phyloP scores from a whole-genome alignment of 2,329 filamentous ascomycete species.

The Stagonosporopsis chrysanthemi region DNA sequence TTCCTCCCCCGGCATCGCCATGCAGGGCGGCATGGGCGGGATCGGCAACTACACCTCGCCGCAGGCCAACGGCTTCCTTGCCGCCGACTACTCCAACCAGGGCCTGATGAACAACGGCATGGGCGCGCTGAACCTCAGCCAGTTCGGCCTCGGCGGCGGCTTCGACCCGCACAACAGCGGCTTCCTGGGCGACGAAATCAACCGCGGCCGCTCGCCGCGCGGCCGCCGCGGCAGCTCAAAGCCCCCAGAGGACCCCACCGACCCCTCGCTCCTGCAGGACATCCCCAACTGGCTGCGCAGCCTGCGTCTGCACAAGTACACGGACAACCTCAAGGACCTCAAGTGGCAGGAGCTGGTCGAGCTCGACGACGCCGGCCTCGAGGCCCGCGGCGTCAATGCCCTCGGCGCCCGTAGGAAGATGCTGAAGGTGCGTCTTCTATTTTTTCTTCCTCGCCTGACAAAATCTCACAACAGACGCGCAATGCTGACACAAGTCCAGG shows the following conservation, averaged over 20 bases:
- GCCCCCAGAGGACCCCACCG: constrained; percentile 96
- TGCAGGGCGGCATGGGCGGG: constrained; percentile 70
- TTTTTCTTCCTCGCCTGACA: neutral
- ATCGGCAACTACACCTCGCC: constrained; percentile 79
- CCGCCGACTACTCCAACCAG: constrained; percentile 80
- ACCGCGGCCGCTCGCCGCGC: constrained; percentile 87
- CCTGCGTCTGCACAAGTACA: constrained; percentile 96
- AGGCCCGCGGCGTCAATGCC: constrained; percentile 92
- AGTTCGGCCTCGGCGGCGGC: constrained; percentile 66
- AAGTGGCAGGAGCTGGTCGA: constrained; percentile 94
- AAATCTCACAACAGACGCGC: neutral
- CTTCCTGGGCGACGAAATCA: constrained; percentile 90
- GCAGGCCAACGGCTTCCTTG: constrained; percentile 92
- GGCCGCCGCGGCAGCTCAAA: constrained; percentile 94
- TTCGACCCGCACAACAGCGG: constrained; percentile 67
- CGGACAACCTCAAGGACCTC: constrained; percentile 95
- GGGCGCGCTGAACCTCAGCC: constrained; percentile 72
- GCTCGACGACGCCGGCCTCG: constrained; percentile 89
- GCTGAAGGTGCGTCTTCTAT: constrained; percentile 74
- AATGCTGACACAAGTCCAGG: constrained; percentile 56
- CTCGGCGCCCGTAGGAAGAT: constrained; percentile 95
- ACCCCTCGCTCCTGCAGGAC: constrained; percentile 87
- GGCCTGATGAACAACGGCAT: constrained; percentile 76
- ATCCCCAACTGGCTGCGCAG: constrained; percentile 96
- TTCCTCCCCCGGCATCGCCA: constrained; percentile 84